phyloP scores from a whole-genome alignment of 805 yeast species.

The Wickerhamiella spandovensis region DNA sequence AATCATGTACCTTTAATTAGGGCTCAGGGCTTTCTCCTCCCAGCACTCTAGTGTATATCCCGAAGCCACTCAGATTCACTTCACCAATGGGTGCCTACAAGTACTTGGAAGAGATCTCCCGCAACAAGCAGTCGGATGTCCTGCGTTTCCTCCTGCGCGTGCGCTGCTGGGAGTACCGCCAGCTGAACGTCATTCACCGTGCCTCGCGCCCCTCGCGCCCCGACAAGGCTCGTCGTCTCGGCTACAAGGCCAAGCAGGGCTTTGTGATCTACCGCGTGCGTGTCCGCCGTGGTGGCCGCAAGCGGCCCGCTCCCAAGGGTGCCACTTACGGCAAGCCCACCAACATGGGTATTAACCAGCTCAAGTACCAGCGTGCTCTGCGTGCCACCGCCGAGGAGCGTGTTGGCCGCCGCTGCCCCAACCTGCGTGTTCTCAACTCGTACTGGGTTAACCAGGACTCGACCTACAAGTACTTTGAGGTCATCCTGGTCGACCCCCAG shows the following conservation, averaged over 20 bases:
- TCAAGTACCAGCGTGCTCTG: constrained; percentile 97
- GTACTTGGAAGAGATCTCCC: constrained; percentile 96
- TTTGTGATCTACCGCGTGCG: constrained; percentile 96
- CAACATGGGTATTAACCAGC: constrained; percentile 99
- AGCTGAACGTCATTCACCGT: constrained; percentile 96
- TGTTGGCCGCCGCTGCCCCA: constrained; percentile 97
- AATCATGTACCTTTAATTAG: background rate
- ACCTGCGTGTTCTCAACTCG: constrained; percentile 98
- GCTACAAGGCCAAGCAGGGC: constrained; percentile 99
- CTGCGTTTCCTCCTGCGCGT: constrained; percentile 97
- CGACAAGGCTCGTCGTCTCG: constrained; percentile 99
- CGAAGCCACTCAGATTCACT: constrained; percentile 1
- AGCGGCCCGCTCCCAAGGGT: constrained; percentile 99
- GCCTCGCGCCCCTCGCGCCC: constrained; percentile 98
- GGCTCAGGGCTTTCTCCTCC: background rate
- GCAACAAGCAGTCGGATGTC: constrained; percentile 99
- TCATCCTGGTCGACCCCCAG: constrained; percentile 90
- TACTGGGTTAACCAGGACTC: constrained; percentile 99
- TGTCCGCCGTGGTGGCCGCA: constrained; percentile 99
- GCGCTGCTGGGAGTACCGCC: constrained; percentile 99
- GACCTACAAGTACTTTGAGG: constrained; percentile 98
- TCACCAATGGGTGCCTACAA: constrained; percentile 92
- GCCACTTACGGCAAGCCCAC: constrained; percentile 99
- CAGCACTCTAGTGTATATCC: background rate
- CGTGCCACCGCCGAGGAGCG: constrained; percentile 99